Conservation (phyloP, 2,329 filamentous ascomycete species). For the Xylariaceae sp. region DNA sequence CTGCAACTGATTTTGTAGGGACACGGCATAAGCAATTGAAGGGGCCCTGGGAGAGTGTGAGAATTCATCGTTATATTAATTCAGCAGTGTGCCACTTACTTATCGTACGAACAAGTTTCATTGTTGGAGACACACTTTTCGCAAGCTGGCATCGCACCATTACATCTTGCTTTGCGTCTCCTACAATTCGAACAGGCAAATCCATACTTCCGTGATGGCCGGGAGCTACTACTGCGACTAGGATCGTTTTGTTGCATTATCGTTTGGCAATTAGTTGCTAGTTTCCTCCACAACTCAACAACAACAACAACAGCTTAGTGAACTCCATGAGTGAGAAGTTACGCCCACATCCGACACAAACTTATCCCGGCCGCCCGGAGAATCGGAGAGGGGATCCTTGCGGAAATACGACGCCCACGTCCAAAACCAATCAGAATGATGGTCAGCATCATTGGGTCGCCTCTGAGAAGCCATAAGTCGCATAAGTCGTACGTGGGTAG, state of each 20-base stretch:
- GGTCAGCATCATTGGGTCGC: too few relatives aligned
- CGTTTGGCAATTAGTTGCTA: neutral
- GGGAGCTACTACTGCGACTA: slow-evolving; percentile 2
- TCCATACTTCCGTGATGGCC: slow-evolving; percentile 13
- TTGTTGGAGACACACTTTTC: slow-evolving; percentile 13
- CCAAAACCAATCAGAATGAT: too few relatives aligned
- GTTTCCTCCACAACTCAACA: slow-evolving; percentile 10
- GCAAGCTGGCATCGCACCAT: slow-evolving; percentile 10
- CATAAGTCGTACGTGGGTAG: too few relatives aligned
- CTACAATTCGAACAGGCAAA: slow-evolving; percentile 18
- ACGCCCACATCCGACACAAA: too few relatives aligned
- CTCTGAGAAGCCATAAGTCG: too few relatives aligned
- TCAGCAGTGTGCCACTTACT: too few relatives aligned
- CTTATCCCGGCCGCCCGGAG: too few relatives aligned
- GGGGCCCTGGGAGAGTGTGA: slow-evolving; percentile 9
- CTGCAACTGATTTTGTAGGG: slow-evolving; percentile 13
- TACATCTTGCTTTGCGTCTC: slow-evolving; percentile 11
- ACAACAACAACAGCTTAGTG: slow-evolving; percentile 16
- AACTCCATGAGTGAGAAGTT: too few relatives aligned
- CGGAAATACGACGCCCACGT: too few relatives aligned
- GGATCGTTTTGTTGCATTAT: neutral
- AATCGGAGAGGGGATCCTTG: too few relatives aligned
- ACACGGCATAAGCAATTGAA: slow-evolving; percentile 11
- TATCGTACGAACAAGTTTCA: slow-evolving; percentile 2
- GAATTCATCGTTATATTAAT: slow-evolving; percentile 7